Evolutionary conservation across 2,329 filamentous ascomycete species (phyloP).

Genomic region (Pseudogymnoascus sp.): DNA sequence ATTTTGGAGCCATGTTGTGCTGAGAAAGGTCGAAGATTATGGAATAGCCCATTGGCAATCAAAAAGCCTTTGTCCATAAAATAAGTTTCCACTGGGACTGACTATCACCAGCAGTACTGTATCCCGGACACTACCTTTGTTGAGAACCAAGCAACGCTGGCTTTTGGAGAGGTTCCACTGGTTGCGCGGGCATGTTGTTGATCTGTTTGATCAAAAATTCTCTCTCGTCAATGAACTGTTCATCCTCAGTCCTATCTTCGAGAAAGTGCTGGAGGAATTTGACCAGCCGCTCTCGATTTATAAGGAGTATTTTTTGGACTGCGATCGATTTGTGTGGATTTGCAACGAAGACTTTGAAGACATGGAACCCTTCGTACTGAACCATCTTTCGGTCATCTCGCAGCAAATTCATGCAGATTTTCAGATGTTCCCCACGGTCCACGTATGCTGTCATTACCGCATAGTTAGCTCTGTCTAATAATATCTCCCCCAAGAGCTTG

Average conservation of each 20-base stretch:
- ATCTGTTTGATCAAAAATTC: conserved; percentile 97
- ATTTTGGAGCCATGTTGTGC: neutral
- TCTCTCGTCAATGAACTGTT: conserved; percentile 97
- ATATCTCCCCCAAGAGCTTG: conserved; percentile 89
- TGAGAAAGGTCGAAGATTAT: neutral
- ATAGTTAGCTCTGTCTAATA: conserved; percentile 93
- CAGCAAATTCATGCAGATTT: conserved; percentile 96
- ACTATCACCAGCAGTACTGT: neutral
- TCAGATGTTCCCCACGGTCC: conserved; percentile 88
- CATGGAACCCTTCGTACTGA: conserved; percentile 97
- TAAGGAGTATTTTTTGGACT: conserved; percentile 90
- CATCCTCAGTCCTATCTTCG: conserved; percentile 91
- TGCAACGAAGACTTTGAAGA: conserved; percentile 99
- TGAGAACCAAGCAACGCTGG: conserved; percentile 27
- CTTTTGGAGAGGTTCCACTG: conserved; percentile 38
- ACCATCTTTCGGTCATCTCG: conserved; percentile 98
- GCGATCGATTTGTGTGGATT: conserved; percentile 97
- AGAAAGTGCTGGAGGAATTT: conserved; percentile 86
- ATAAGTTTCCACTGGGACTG: neutral
- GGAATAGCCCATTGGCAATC: neutral
- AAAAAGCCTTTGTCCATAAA: neutral
- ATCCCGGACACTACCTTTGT: conserved; percentile 17
- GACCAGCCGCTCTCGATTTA: conserved; percentile 87
- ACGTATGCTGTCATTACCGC: conserved; percentile 97
- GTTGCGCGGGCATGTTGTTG: conserved; percentile 54